Evolutionary conservation across 1,139 yeast genomes (phyloP), one percentile per base, ranked within the genome.

Genomic region (Geotrichum histeridarum): DNA sequence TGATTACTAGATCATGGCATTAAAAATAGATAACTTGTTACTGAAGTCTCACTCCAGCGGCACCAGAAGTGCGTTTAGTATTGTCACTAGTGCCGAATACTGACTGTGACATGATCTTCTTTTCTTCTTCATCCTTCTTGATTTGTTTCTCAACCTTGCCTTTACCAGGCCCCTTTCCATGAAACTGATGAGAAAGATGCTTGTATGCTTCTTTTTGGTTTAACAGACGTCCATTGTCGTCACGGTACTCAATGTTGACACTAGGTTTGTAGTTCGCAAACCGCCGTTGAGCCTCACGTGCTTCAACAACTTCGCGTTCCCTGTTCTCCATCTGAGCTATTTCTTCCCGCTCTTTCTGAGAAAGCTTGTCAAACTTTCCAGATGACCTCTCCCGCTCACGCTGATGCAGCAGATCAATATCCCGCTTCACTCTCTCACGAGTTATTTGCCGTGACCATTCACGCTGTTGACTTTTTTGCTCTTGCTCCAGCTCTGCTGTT

Each of bases 131-230:
- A 51, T 65, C 70, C 58, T 59, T 71, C 65, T 66, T 69, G 53
- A 63, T 61, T 60, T 65, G 70, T 65, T 68, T 73, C 61, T 68
- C 78, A 47, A 66, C 67, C 62, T 76, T 77, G 49, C 67, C 70
- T 55, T 75, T 73, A 39, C 79, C 76, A 45, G 79, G 69, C 41
- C 74, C 73, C 47, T 76, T 77, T 1, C 96, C 97, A 67, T 93
- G 98, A 71, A 89, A 91, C 61, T 84, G 84, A 61, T 87, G 95
- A 0, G 96, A 88, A 54, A 90, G 67, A 58, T 82, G 81, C 70
- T 89, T 91, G 73, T 83, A 91, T 0, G 98, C 98, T 59, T 86
- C 87, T 67, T 86, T 89, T 1, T 83, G 77, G 46, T 76, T 73
- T 51, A 93, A 70, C 22, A 75, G 76, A 49, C 81, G 76, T 1